A percentile compares a stretch with the other conserved stretches of the same genome.
phyloP scores from a whole-genome alignment of 306 rosid species.

The Phaseolus lunatus region DNA sequence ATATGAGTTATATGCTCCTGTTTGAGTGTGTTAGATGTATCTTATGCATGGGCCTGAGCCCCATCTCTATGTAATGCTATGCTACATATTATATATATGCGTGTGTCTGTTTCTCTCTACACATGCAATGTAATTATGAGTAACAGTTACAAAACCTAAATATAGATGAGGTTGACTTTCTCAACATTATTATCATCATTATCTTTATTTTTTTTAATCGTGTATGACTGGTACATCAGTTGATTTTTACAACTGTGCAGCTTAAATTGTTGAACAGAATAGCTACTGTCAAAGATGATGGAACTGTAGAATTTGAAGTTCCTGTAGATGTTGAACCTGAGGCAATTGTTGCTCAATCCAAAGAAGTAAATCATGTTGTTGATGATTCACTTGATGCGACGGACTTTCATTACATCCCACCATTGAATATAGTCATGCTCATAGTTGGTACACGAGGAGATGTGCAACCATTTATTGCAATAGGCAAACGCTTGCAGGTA shows the following conservation, averaged over 20 bases:
- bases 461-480: constrained; percentile 96
- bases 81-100: no score
- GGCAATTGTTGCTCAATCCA: constrained; percentile 49
- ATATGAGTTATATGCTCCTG: no score
- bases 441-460: constrained; percentile 99
- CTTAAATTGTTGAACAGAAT: constrained; percentile 81
- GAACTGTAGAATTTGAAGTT: constrained; percentile 95
- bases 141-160: no score
- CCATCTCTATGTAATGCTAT: no score
- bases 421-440: constrained; percentile 84
- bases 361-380: constrained; percentile 52
- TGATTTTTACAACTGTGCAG: constrained; percentile 64
- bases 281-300: constrained; percentile 91
- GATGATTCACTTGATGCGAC: constrained; percentile 66
- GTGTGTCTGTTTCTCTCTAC: no score
- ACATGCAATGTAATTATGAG: no score
- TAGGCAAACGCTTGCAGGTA: constrained; percentile 97
- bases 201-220: constrained; percentile 33
- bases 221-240: constrained; percentile 32
- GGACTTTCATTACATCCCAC: constrained; percentile 73
- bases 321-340: constrained; percentile 76
- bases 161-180: background rate
- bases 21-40: no score
- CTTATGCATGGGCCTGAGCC: no score
- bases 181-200: background rate